phyloP scores from a whole-genome alignment of 1,284 basidiomycete species.

The Sporisorium exsertum region DNA sequence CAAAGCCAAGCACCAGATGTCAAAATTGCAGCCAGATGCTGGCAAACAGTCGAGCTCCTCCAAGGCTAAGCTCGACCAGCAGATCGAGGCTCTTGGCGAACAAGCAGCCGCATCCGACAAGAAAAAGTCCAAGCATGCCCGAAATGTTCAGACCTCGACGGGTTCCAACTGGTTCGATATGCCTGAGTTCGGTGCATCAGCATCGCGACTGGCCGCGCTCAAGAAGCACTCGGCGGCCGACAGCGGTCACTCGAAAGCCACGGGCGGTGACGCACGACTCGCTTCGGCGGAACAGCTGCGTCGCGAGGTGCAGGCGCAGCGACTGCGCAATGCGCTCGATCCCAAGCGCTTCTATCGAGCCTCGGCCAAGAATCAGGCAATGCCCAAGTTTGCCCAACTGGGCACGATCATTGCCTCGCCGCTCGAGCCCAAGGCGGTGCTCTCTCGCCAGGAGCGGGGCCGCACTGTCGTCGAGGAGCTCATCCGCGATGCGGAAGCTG shows the following conservation, averaged over 20 bases:
- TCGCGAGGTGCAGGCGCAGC: slow-evolving; percentile 91
- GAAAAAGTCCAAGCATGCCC: slow-evolving; percentile 45
- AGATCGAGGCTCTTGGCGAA: slow-evolving; percentile 40
- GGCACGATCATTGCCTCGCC: slow-evolving; percentile 86
- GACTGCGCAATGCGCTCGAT: slow-evolving; percentile 90
- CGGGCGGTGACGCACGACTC: slow-evolving; percentile 56
- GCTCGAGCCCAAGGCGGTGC: slow-evolving; percentile 79
- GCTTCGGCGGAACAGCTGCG: slow-evolving; percentile 75
- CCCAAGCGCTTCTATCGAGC: slow-evolving; percentile 95
- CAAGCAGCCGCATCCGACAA: slow-evolving; percentile 14
- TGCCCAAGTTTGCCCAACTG: slow-evolving; percentile 81
- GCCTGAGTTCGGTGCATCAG: slow-evolving; percentile 76
- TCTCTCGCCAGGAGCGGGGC: slow-evolving; percentile 79
- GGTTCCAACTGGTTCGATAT: slow-evolving; percentile 91
- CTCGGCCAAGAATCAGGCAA: slow-evolving; percentile 78
- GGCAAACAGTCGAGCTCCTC: slow-evolving; percentile 6
- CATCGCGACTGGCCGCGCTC: slow-evolving; percentile 30
- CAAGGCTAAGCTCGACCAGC: slow-evolving; percentile 41
- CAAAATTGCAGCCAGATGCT: slow-evolving; percentile 17
- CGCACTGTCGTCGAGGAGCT: slow-evolving; percentile 88
- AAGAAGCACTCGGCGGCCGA: slow-evolving; percentile 47
- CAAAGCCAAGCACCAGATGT: slow-evolving; percentile 42
- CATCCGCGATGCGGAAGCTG: slow-evolving; percentile 85
- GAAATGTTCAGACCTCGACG: slow-evolving; percentile 71
- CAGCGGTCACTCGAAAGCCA: slow-evolving; percentile 43